phyloP scores from a whole-genome alignment of 2,329 filamentous ascomycete species.

The Phaeomoniella chlamydospora region DNA sequence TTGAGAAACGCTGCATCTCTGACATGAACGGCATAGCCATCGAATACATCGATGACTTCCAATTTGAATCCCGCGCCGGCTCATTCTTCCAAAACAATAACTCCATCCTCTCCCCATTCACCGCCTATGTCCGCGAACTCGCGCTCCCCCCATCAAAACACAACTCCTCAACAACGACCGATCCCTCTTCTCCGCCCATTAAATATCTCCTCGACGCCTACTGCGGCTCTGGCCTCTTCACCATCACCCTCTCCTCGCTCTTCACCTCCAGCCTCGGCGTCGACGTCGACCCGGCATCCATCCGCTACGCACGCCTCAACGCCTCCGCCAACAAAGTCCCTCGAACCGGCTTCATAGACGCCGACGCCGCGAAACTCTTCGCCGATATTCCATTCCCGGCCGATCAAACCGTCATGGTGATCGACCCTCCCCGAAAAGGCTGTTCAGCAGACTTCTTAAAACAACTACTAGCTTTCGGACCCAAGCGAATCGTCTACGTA shows the following conservation, averaged over 20 bases:
- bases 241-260: conserved; percentile 72
- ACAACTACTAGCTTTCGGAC: conserved; percentile 67
- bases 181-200: conserved; percentile 32
- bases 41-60: conserved; percentile 74
- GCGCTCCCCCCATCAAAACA: conserved; percentile 40
- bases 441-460: conserved; percentile 73
- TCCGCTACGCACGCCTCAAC: conserved; percentile 65
- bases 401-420: conserved; percentile 78
- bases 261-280: conserved; percentile 76
- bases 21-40: conserved; percentile 69
- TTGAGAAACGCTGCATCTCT: conserved; percentile 80
- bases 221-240: conserved; percentile 94
- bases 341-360: conserved; percentile 73
- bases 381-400: conserved; percentile 56
- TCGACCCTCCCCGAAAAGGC: conserved; percentile 93
- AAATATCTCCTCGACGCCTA: conserved; percentile 94
- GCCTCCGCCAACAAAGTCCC: conserved; percentile 61
- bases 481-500: conserved; percentile 75
- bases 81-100: conserved; percentile 99
- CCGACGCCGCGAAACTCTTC: conserved; percentile 77
- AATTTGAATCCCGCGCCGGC: conserved; percentile 82
- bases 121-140: conserved; percentile 68
- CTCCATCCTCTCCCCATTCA: conserved; percentile 80
- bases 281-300: conserved; percentile 70
- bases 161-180: conserved; percentile 13